Base-by-base conservation (phyloP, 352 stramenopile species). In the Peronospora belbahrii region DNA sequence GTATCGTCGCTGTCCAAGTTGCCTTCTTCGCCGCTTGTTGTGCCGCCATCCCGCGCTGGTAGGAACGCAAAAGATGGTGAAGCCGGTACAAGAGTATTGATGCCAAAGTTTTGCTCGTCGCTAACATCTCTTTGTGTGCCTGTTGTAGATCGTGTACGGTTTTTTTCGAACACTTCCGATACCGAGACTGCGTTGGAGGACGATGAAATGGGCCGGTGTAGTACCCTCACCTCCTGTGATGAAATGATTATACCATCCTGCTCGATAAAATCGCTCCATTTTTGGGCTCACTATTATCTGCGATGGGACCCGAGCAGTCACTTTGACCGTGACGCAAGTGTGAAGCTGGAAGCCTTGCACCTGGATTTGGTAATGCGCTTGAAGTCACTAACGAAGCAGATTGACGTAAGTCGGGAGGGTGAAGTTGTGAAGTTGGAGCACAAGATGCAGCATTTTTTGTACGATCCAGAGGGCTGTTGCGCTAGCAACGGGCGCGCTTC, bases 261-360 rank as follows among this genome's bases (percentile, higher is more conserved):
- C 17, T 70, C 73, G 35, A 75, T 84, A 11, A 85, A 85, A 19
- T 67, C 74, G 25, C 52, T 93, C 8, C 59, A 66, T 30, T 88
- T 93, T 18, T 93, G 81, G 81, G 63, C 68, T 9, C 65, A 75
- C 11, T 93, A 90, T 46, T 93, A 89, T 27, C 43, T 93, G 44
- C 74, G 81, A 4, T 90, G 77, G 74, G 76, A 93, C 32, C 66
- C 77, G 0, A 70, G 64, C 1, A 72, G 64, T 4, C 62, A 73
- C 15, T 68, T 72, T 25, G 70, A 85, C 14, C 70, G 78, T 9
- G 72, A 87, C 14, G 67, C 70, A 32, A 74, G 53, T 17, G 67
- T 84, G 0, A 70, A 80, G 42, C 58, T 85, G 7, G 78, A 89
- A 52, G 67, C 57, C 0, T 45, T 74, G 31, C 62, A 85, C 28